Conservation (phyloP, 352 stramenopile species). For the Blastocystis sp. region DNA sequence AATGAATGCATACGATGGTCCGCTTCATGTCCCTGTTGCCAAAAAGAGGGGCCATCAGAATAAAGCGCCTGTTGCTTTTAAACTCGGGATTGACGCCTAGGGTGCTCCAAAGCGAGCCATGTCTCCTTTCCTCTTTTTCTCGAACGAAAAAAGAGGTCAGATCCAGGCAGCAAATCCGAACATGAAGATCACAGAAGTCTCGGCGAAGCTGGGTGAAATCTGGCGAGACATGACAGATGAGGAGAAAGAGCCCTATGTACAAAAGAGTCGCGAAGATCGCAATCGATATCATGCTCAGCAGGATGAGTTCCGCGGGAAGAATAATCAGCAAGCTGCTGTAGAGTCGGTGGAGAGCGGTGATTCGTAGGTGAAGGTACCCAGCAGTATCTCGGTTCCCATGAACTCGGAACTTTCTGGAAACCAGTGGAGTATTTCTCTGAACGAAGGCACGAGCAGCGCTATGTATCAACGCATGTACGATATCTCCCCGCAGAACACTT, state of each 20-base stretch:
- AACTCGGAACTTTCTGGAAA: neutral
- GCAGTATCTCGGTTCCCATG: neutral
- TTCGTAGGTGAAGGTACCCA: neutral
- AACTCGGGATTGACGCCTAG: neutral
- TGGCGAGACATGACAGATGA: constrained; percentile 82
- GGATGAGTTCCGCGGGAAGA: constrained; percentile 47
- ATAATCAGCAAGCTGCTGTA: neutral
- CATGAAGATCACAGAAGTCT: constrained; percentile 91
- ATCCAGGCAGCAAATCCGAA: constrained; percentile 84
- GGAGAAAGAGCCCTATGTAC: constrained; percentile 82
- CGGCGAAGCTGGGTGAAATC: constrained; percentile 82
- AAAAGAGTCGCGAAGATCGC: constrained; percentile 64
- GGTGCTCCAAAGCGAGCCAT: constrained; percentile 85
- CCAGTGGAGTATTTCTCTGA: constrained; percentile 22
- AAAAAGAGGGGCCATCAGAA: constrained; percentile 90
- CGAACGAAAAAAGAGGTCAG: constrained; percentile 76
- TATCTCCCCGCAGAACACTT: neutral
- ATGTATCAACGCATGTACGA: constrained; percentile 14
- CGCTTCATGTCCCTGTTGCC: constrained; percentile 77
- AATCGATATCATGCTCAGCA: constrained; percentile 20
- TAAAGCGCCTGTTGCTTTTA: constrained; percentile 22
- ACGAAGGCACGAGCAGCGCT: neutral
- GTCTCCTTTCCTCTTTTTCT: constrained; percentile 87
- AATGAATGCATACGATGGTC: constrained; percentile 80
- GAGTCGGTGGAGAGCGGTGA: neutral